Evolutionary conservation across 176 grass and related monocot species (phyloP), one percentile per base, ranked within the genome.

Genomic region (Hsuehochloa calcarea): DNA sequence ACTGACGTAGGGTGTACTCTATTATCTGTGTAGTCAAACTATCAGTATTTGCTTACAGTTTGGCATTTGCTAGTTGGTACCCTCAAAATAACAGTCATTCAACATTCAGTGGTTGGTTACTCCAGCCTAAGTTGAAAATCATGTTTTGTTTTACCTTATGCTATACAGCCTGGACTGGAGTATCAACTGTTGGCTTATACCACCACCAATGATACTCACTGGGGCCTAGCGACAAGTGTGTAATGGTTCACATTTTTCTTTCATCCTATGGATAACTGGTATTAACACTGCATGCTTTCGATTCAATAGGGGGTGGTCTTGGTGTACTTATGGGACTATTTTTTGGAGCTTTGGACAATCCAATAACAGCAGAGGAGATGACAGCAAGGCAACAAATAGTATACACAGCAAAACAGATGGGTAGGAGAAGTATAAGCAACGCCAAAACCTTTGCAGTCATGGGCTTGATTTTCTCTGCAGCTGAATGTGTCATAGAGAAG

Each of bases 401-500:
- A 77, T 93, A 89, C 77, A 82, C 77, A 70, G 93, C 96, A 77
- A 98, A 95, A 74, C 91, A 95, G 83, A 98, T 98, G 91, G 93
- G 96, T 61, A 92, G 89, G 43, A 93, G 91, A 92, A 98, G 96
- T 79, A 69, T 88, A 63, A 87, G 86, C 66, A 90, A 90, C 71
- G 91, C 93, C 80, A 98, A 96, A 80, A 91, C 93, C 49, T 98
- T 98, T 94, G 96, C 89, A 75, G 65, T 98, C 66, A 96, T 96
- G 93, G 91, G 96, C 64, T 15, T 98, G 20, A 80, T 98, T 84
- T 98, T 98, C 84, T 98, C 96, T 72, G 88, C 96, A 75, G 90
- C 84, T 67, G 96, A 98, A 91, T 98, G 96, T 86, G 84, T 88
- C 49, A 19, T 91, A 13, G 96, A 96, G 83, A 95, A 98, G 91